Base-by-base conservation (phyloP, 345 rosid genomes). In the Lepidium didymum region DNA sequence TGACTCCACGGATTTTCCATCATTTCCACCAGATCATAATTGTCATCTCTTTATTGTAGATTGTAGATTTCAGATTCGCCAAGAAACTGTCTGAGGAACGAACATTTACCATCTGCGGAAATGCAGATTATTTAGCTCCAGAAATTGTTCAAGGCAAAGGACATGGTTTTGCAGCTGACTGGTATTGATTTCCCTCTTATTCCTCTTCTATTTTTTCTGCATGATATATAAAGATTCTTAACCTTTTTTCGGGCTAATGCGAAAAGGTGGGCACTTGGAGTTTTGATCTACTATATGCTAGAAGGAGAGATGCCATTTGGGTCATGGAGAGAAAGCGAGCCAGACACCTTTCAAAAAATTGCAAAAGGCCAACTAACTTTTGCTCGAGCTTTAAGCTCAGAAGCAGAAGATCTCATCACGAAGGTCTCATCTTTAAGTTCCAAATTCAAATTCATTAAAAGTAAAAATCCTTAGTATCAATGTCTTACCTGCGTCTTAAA, bases 101-200 rank as follows among this genome's bases (percentile, higher is more conserved):
- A 73, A 84, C 98, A 67, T 93, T 80, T 79, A 93, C 98, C 40
- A 81, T 88, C 44, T 86, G 96, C 37, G 98, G 97, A 67, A 90
- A 81, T 87, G 84, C 84, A 7, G 94, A 90, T 79, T 88, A 77
- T 46, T 81, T 86, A 74, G 87, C 98, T 64, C 97, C 98, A 4
- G 98, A 92, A 80, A 86, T 90, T 19, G 83, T 92, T 57, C 90
- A 86, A 80, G 98, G 98, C 63, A 87, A 77, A 65, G 97, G 94
- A 64, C 98, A 90, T 54, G 92, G 90, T 81, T 74, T 87, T 34
- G 77, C 92, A 19, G 92, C 89, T 54, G 98, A 90, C 77, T 90
- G 98, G 97, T 93, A 87, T 14, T 2, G 37, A 67, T 44, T 67
- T 55, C 29, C 12, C 34, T 46, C 36, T 27, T 16, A 15, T 51